phyloP scores from a whole-genome alignment of 805 yeast genomes.

The Cyberlindnera maclurae region DNA sequence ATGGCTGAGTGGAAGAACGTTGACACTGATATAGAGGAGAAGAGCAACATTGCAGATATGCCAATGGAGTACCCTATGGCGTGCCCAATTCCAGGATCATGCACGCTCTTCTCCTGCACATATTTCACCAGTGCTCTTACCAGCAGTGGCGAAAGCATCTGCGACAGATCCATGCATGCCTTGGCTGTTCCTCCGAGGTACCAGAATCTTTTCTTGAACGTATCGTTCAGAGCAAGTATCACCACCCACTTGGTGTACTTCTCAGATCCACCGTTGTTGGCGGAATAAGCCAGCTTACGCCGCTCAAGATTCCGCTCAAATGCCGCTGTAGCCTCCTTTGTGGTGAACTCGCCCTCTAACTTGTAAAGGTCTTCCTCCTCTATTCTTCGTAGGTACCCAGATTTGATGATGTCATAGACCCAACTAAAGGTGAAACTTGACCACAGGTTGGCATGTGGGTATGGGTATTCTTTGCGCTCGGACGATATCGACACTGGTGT shows the following conservation, averaged over 20 bases:
- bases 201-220: slow-evolving; percentile 29
- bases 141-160: slow-evolving; percentile 57
- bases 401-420: slow-evolving; percentile 19
- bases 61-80: slow-evolving; percentile 81
- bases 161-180: slow-evolving; percentile 25
- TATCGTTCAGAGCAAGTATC: slow-evolving; percentile 28
- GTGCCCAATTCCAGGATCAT: slow-evolving; percentile 36
- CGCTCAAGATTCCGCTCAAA: slow-evolving; percentile 27
- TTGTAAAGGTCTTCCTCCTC: slow-evolving; percentile 48
- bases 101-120: slow-evolving; percentile 42
- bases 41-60: slow-evolving; percentile 45
- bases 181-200: slow-evolving; percentile 23
- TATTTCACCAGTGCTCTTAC: slow-evolving; percentile 58
- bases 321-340: slow-evolving; percentile 28
- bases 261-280: slow-evolving; percentile 20
- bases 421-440: slow-evolving; percentile 17
- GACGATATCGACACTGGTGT: slow-evolving; percentile 18
- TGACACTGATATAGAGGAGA: slow-evolving; percentile 44
- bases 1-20: slow-evolving; percentile 58
- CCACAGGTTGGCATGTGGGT: slow-evolving; percentile 13
- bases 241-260: slow-evolving; percentile 21
- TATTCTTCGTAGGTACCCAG: slow-evolving; percentile 58
- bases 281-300: slow-evolving; percentile 21
- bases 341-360: slow-evolving; percentile 30
- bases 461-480: slow-evolving; percentile 14